Percentiles rank a stretch among this genome's conserved stretches.
Conservation (phyloP, 2,329 filamentous ascomycete genomes). For the Paecilomyces dactylethromorphus region DNA sequence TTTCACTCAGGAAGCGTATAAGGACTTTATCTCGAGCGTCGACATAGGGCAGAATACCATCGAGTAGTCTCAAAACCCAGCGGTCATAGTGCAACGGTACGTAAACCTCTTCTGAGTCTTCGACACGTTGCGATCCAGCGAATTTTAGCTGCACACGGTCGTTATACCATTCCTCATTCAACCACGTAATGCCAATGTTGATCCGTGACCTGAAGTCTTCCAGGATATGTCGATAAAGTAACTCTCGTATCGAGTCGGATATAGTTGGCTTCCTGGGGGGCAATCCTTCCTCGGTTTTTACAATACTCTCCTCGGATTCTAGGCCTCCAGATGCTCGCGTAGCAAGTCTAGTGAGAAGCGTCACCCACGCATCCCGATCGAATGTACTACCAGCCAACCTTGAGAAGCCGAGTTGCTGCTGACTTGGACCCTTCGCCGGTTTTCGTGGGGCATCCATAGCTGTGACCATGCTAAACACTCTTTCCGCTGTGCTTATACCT, state of each 20-base stretch:
- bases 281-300: constrained; percentile 22
- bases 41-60: constrained; percentile 85
- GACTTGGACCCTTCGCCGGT: constrained; percentile 42
- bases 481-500: constrained; percentile 65
- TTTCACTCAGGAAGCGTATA: constrained; percentile 84
- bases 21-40: constrained; percentile 84
- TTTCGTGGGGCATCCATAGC: constrained; percentile 61
- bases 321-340: constrained; percentile 70
- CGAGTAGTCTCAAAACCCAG: constrained; percentile 74
- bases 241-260: constrained; percentile 66
- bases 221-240: constrained; percentile 76
- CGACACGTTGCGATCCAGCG: constrained; percentile 37
- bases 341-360: constrained; percentile 75
- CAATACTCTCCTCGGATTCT: constrained; percentile 38
- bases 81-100: constrained; percentile 61
- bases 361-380: constrained; percentile 85
- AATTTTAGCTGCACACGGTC: constrained; percentile 56
- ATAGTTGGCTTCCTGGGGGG: constrained; percentile 26
- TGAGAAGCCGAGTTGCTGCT: constrained; percentile 66
- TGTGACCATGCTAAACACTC: constrained; percentile 72
- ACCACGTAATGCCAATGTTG: constrained; percentile 84
- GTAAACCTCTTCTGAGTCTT: constrained; percentile 42
- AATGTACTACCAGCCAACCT: constrained; percentile 77
- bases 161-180: constrained; percentile 98
- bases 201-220: constrained; percentile 88